Conservation (phyloP, 306 rosid genomes). For the Cicer arietinum region DNA sequence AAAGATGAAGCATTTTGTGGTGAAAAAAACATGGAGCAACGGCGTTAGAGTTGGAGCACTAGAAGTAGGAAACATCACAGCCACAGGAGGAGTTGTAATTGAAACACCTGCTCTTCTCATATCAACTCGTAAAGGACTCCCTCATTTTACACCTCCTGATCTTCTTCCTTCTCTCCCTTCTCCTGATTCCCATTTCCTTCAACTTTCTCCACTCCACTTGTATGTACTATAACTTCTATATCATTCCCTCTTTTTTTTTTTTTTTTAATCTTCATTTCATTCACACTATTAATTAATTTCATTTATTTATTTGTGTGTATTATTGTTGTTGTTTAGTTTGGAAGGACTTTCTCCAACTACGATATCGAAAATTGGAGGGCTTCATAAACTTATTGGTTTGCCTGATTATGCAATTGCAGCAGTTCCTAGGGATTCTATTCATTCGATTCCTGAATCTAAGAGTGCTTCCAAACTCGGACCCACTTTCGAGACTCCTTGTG, state of each 20-base stretch:
- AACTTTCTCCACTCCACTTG: conserved; percentile 87
- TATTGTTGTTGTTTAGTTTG: conserved; percentile 52
- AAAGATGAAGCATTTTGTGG: conserved; percentile 71
- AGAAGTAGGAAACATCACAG: conserved; percentile 59
- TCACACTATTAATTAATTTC: neutral
- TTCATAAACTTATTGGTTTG: conserved; percentile 70
- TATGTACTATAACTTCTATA: conserved; percentile 39
- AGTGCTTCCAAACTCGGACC: conserved; percentile 71
- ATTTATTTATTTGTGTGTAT: neutral
- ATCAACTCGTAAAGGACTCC: conserved; percentile 89
- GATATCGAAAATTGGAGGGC: conserved; percentile 77
- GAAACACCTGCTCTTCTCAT: conserved; percentile 85
- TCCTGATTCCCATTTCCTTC: conserved; percentile 85
- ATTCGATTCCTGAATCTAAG: conserved; percentile 71
- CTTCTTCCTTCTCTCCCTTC: conserved; percentile 89
- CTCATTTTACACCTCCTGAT: conserved; percentile 76
- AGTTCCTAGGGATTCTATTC: conserved; percentile 77
- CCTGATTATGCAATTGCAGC: conserved; percentile 67
- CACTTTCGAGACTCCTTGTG: conserved; percentile 86
- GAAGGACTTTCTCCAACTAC: conserved; percentile 77
- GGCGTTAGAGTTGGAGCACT: conserved; percentile 76
- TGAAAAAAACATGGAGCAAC: conserved; percentile 70
- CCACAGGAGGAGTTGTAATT: conserved; percentile 44
- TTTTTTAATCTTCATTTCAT: neutral
- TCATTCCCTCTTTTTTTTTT: neutral